Percentiles rank a stretch among this genome's conserved stretches.
phyloP scores from a whole-genome alignment of 2,329 filamentous ascomycete genomes.

The Nemania sp. region DNA sequence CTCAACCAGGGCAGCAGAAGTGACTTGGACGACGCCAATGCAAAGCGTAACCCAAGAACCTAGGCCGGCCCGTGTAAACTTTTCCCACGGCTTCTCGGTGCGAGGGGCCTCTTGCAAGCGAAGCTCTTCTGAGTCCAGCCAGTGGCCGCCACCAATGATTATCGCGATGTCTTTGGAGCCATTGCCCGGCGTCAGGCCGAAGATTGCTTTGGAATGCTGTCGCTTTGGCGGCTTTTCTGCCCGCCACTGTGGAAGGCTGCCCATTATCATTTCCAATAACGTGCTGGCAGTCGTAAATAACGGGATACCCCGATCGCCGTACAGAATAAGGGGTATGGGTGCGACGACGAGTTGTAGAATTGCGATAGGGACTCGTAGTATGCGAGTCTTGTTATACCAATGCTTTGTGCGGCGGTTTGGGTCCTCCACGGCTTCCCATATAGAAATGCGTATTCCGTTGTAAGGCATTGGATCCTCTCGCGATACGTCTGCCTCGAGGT shows the following conservation, averaged over 20 bases:
- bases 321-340: background rate
- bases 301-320: background rate
- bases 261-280: background rate
- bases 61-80: too few relatives aligned
- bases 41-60: too few relatives aligned
- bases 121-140: constrained; percentile 6
- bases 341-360: background rate
- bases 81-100: background rate
- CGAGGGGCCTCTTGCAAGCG: background rate
- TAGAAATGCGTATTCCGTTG: constrained; percentile 5
- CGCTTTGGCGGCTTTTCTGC: constrained; percentile 6
- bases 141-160: background rate
- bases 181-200: constrained; percentile 2
- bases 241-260: constrained; percentile 4
- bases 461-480: background rate
- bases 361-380: background rate
- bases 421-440: background rate
- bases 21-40: background rate
- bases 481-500: constrained; percentile 4
- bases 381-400: background rate
- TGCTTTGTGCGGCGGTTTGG: background rate
- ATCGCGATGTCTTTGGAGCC: constrained; percentile 6
- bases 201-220: background rate
- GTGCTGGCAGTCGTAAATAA: background rate
- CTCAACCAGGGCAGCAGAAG: background rate